A percentile compares a stretch with the other conserved stretches of the same genome.
Conservation (phyloP, 176 grass and related monocot genomes). For the Sorghum bicolor region Sorghum_bicolor_NCBIv3 NC_012879.2:2265501-2266000, state of each 20-base stretch:
- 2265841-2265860: not conserved
- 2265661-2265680: constrained; percentile 1
- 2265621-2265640: constrained; percentile 12
- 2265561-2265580: not conserved
- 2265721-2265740: not conserved
- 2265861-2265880: not conserved
- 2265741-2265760: not conserved
- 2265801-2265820: not conserved
- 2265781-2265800: not conserved
- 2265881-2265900: not conserved
- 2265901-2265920: not conserved
- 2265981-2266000: not conserved
- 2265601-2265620: constrained; percentile 27
- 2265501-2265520: not conserved
- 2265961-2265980: not conserved
- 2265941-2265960: too few relatives aligned
- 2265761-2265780: not conserved
- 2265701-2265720: not conserved
- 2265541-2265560: not conserved
- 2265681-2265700: constrained; percentile 10
- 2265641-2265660: not conserved
- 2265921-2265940: not conserved
- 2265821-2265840: not conserved
- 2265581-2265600: constrained; percentile 4
- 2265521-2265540: not conserved